Evolutionary conservation across 768 basidiomycete genomes (phyloP).

Genomic region (Agrocybe pediades): DNA sequence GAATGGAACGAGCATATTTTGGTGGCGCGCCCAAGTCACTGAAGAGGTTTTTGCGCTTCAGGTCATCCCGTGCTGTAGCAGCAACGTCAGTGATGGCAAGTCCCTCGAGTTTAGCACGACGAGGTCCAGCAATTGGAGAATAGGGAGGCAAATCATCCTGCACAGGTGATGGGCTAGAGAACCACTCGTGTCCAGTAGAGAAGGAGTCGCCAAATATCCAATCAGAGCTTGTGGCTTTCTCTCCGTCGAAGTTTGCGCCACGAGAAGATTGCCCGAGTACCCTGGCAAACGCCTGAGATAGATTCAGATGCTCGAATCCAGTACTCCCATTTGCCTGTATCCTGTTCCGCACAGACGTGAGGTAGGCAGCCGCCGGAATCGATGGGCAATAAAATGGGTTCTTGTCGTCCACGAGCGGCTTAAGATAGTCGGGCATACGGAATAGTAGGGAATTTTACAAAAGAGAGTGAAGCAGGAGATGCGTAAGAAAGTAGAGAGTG

Average conservation of each 20-base stretch:
- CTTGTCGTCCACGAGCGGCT: constrained; percentile 48
- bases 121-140: constrained; percentile 6
- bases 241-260: constrained; percentile 18
- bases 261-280: constrained; percentile 30
- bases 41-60: constrained; percentile 34
- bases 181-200: constrained; percentile 10
- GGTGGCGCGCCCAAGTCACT: constrained; percentile 44
- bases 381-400: constrained; percentile 63
- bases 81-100: no score
- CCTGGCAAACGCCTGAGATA: constrained; percentile 34
- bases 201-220: constrained; percentile 15
- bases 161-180: constrained; percentile 5
- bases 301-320: constrained; percentile 6
- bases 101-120: background rate
- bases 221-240: constrained; percentile 8
- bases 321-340: constrained; percentile 19
- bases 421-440: constrained; percentile 1
- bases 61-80: constrained; percentile 4
- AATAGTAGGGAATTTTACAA: background rate
- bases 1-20: constrained; percentile 45
- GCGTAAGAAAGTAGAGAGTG: background rate
- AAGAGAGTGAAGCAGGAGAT: background rate
- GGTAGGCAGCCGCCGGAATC: constrained; percentile 46
- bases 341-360: constrained; percentile 42
- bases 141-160: constrained; percentile 17